Percentiles rank a stretch among this genome's conserved stretches.
Conservation (phyloP, 345 rosid species). For the Mercurialis annua region DNA sequence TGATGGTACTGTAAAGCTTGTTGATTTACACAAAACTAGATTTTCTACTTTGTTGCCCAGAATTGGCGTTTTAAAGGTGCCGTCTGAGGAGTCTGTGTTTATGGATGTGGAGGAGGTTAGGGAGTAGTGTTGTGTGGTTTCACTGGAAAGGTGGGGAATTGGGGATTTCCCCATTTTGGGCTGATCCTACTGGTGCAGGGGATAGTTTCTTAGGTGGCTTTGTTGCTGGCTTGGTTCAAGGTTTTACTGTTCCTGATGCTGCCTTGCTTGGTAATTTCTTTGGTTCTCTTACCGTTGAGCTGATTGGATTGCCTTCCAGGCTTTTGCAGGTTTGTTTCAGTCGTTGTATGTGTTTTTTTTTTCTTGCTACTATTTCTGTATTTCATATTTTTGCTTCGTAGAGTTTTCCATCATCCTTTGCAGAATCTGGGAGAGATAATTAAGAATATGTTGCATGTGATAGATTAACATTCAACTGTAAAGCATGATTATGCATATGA, state of each 20-base stretch:
- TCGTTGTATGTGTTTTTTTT: neutral
- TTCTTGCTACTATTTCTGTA: too few species aligned
- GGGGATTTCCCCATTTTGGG: slow-evolving; percentile 54
- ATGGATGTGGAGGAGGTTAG: slow-evolving; percentile 82
- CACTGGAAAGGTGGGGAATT: slow-evolving; percentile 51
- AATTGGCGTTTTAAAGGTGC: slow-evolving; percentile 77
- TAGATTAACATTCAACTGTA: neutral
- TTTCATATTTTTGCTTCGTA: neutral
- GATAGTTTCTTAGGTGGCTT: slow-evolving; percentile 88
- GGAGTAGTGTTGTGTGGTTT: slow-evolving; percentile 72
- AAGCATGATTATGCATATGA: neutral
- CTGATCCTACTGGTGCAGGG: slow-evolving; percentile 98
- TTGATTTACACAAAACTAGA: slow-evolving; percentile 53
- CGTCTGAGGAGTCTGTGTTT: slow-evolving; percentile 73
- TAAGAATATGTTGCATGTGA: neutral
- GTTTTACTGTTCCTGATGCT: slow-evolving; percentile 79
- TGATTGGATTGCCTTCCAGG: slow-evolving; percentile 70
- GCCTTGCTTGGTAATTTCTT: slow-evolving; percentile 86
- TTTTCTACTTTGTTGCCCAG: slow-evolving; percentile 54
- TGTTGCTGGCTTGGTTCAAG: slow-evolving; percentile 70
- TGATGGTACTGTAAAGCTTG: slow-evolving; percentile 69
- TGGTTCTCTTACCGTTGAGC: slow-evolving; percentile 87
- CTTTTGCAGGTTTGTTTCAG: slow-evolving; percentile 60
- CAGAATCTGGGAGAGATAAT: neutral
- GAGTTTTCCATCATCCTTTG: neutral